Evolutionary conservation across 257 asterid genomes (phyloP).

Genomic region (Solanum lignicaule): DNA sequence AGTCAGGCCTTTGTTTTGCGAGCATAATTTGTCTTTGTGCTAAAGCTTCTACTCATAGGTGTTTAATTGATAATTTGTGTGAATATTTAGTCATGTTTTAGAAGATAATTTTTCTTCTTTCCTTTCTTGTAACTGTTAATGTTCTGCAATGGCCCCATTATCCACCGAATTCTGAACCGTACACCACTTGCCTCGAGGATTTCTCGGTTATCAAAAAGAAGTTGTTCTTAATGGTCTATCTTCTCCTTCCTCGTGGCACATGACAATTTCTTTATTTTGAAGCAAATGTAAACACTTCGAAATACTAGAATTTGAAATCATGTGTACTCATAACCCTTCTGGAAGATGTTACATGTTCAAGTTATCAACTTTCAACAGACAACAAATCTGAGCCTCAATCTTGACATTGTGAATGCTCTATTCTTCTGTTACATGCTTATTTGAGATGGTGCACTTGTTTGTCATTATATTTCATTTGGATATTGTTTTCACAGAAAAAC

Average conservation of each 20-base stretch:
- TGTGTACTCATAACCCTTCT: neutral
- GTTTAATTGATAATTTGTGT: neutral
- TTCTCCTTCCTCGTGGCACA: neutral
- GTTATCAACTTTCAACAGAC: neutral
- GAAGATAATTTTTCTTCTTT: neutral
- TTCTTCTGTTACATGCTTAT: neutral
- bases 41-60: neutral
- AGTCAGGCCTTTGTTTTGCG: conserved; percentile 15
- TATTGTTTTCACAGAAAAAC: conserved; percentile 48
- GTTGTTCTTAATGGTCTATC: neutral
- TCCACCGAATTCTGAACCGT: neutral
- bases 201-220: neutral
- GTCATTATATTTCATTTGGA: neutral
- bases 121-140: neutral
- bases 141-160: neutral
- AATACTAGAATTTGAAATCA: neutral
- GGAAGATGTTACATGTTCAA: neutral
- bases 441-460: neutral
- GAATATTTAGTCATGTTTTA: neutral
- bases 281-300: neutral
- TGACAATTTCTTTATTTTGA: neutral
- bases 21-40: neutral
- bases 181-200: neutral
- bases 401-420: neutral
- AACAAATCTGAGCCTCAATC: neutral